Conservation (phyloP, 768 basidiomycete species). For the Termitomyces sp. region DNA sequence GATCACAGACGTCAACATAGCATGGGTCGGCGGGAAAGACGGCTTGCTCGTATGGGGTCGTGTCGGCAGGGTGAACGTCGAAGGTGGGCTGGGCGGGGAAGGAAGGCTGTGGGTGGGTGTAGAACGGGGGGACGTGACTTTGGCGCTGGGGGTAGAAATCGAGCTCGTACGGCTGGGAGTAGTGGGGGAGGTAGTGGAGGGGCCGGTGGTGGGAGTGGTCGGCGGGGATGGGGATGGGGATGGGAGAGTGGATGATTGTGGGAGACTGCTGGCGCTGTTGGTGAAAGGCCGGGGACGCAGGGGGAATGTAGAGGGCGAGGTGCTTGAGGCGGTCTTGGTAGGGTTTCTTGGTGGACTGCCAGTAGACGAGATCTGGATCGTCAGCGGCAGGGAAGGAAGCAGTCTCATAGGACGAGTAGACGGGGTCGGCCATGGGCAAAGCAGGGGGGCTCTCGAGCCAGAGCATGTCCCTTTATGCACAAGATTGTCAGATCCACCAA, state of each 20-base stretch:
- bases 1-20: slow-evolving; percentile 13
- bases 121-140: not conserved
- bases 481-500: not conserved
- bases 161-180: not conserved
- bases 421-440: too few relatives aligned
- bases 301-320: slow-evolving; percentile 17
- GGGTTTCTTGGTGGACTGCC: too few relatives aligned
- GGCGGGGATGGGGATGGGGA: slow-evolving; percentile 17
- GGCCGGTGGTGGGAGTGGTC: too few relatives aligned
- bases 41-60: slow-evolving; percentile 5
- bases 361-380: too few relatives aligned
- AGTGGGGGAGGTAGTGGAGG: slow-evolving; percentile 14
- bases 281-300: slow-evolving; percentile 6
- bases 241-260: slow-evolving; percentile 20
- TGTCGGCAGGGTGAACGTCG: slow-evolving; percentile 1
- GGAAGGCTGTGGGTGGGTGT: not conserved
- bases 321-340: slow-evolving; percentile 17
- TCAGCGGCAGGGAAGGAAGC: too few relatives aligned
- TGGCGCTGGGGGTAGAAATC: too few relatives aligned
- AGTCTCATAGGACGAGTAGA: too few relatives aligned
- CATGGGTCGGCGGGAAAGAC: slow-evolving; percentile 1
- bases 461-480: not conserved
- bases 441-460: not conserved
- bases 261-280: slow-evolving; percentile 16
- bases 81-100: slow-evolving; percentile 6